These are phyloP conservation scores for Micromonas commoda DNA, from an alignment of 139 green algal species.

Conservation along the genomic window DNA sequence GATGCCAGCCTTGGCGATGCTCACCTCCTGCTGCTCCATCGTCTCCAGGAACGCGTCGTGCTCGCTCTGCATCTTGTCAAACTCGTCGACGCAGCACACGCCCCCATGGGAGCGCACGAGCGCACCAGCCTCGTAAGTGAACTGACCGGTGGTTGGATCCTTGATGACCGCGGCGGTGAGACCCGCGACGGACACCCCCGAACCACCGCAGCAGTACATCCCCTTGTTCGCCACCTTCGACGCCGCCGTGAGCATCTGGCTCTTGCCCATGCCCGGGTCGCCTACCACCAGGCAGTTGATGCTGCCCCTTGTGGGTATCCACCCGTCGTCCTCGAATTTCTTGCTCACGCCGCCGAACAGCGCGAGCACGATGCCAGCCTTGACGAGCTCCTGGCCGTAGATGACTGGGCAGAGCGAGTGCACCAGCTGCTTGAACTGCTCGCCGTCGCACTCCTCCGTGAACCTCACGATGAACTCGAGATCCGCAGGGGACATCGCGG, in stretches of 20 bases:
- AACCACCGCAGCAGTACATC: conserved; percentile 89
- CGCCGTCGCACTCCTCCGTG: background rate
- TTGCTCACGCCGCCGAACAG: conserved; percentile 76
- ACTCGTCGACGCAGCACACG: conserved; percentile 88
- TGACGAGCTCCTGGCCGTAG: conserved; percentile 96
- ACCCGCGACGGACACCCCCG: conserved; percentile 55
- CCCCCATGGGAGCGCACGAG: conserved; percentile 78
- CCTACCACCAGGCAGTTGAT: conserved; percentile 42
- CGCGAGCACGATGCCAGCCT: conserved; percentile 82
- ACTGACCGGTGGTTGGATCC: conserved; percentile 31
- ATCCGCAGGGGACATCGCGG: background rate
- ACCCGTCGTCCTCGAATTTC: conserved; percentile 15
- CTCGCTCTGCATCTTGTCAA: conserved; percentile 79
- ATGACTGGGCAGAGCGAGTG: conserved; percentile 97
- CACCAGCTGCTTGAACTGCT: conserved; percentile 72
- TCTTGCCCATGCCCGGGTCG: conserved; percentile 48
- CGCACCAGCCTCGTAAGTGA: conserved; percentile 76
- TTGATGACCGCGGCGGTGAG: conserved; percentile 73
- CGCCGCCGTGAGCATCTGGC: conserved; percentile 47
- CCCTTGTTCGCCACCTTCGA: conserved; percentile 58
- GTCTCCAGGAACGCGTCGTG: conserved; percentile 68
- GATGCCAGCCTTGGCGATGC: conserved; percentile 85
- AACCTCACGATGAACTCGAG: conserved; percentile 13
- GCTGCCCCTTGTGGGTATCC: conserved; percentile 24
- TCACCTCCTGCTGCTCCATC: conserved; percentile 88